These are phyloP conservation scores for Sindora glabra DNA, from an alignment of 306 rosid species.

Conservation along the genomic window DNA sequence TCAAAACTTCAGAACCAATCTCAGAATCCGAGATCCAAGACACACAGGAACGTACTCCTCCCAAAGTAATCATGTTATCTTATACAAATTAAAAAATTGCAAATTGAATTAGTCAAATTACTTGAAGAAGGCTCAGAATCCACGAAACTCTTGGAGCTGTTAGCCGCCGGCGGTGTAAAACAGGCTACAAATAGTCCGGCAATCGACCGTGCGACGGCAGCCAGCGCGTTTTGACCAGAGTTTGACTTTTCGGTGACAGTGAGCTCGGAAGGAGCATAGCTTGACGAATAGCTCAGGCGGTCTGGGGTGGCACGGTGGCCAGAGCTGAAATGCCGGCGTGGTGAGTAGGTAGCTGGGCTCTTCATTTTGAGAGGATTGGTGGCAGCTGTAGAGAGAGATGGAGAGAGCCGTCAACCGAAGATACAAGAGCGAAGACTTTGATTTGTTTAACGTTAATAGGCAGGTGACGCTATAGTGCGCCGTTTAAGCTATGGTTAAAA, in stretches of 20 bases:
- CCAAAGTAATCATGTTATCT: no score
- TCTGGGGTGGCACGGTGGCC: constrained; percentile 25
- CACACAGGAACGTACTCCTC: not conserved
- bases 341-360: constrained; percentile 12
- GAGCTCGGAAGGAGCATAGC: constrained; percentile 30
- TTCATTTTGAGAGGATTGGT: constrained; percentile 26
- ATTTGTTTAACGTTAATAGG: not conserved
- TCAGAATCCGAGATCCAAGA: not conserved
- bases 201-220: constrained; percentile 48
- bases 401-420: not conserved
- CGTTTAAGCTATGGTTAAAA: not conserved
- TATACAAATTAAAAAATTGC: not conserved
- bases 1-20: not conserved
- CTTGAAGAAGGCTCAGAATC: constrained; percentile 46
- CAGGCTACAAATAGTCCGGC: constrained; percentile 52
- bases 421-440: constrained; percentile 5
- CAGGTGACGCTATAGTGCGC: not conserved
- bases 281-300: constrained; percentile 17
- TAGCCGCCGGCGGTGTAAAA: constrained; percentile 67
- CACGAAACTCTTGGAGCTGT: constrained; percentile 24
- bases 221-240: constrained; percentile 25
- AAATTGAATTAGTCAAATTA: not conserved
- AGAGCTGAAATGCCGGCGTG: constrained; percentile 28
- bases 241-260: constrained; percentile 19
- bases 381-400: not conserved